Evolutionary conservation across 2,329 filamentous ascomycete species (phyloP).

Genomic region (Fusarium chlamydosporum): DNA sequence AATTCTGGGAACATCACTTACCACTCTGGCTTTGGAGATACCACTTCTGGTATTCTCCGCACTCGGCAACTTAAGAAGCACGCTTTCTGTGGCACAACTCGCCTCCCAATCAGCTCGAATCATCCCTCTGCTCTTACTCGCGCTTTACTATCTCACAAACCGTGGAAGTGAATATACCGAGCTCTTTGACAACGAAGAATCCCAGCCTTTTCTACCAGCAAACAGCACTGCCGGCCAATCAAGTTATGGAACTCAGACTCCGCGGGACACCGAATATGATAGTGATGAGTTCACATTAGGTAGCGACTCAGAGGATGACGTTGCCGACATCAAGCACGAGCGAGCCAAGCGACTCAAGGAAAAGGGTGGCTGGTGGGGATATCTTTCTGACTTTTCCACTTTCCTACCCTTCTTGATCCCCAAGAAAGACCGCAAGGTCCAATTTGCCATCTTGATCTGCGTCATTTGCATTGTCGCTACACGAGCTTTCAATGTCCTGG

Average conservation of each 20-base stretch:
- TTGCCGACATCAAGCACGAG: conserved; percentile 48
- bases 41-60: conserved; percentile 15
- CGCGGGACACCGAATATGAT: background rate
- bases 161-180: background rate
- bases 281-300: conserved; percentile 10
- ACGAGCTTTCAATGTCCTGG: conserved; percentile 51
- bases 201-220: conserved; percentile 29
- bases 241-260: conserved; percentile 35
- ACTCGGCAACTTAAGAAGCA: background rate
- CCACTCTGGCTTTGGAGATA: conserved; percentile 31
- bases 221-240: background rate
- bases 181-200: conserved; percentile 16
- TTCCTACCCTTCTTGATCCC: conserved; percentile 54
- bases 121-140: conserved; percentile 20
- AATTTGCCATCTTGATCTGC: conserved; percentile 49
- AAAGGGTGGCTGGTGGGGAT: conserved; percentile 53
- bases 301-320: conserved; percentile 46
- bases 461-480: conserved; percentile 44
- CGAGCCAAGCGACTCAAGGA: conserved; percentile 50
- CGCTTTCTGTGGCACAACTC: background rate
- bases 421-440: conserved; percentile 51
- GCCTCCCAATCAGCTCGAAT: conserved; percentile 20
- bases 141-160: background rate
- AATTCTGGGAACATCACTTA: conserved; percentile 6
- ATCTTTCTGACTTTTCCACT: conserved; percentile 52